Base-by-base conservation (phyloP, 2,329 filamentous ascomycete genomes). In the Colletotrichum falcatum region DNA sequence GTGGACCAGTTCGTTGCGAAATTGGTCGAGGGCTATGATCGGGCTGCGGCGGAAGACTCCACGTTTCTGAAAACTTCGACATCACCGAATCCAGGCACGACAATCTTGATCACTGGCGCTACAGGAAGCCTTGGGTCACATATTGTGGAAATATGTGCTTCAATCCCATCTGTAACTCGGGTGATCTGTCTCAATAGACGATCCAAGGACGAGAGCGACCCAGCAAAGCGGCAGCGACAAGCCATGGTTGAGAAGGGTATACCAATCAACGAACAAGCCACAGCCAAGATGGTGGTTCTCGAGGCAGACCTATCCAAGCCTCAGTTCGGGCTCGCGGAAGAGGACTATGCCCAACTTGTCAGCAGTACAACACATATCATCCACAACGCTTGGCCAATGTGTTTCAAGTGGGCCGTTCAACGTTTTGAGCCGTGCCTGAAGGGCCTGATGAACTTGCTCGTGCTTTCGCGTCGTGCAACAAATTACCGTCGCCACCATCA, bases 161-260 rank as follows among this genome's bases (percentile, higher is more conserved):
- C 68, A 0, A 73, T 72, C 0, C 51, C 77, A 0, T 72, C 75
- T 16, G 79, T 84, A 5, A n/a, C 61, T 3, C 66, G 49, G 3
- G 76, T 81, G 0, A 70, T 86, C 6, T 88, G 86, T 66, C 72
- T 88, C 16, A 88, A 88, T 73, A 81, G 85, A 2, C 72, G 51
- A 6, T 54, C 51, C 30, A 54, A 20, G 5, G 20, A 54, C 11
- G 60, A 33, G 30, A 28, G 28, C 33, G 59, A 66, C 28, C 33
- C 65, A 18, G 20, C 9, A 16, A 48, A 46, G n/a, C 30, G 70
- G 14, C 65, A 67, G 30, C 6, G 18, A 54, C 51, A 54, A 35
- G 20, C 30, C 14, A 54, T 54, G 51, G 5, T 2, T 2, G 51
- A 54, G 30, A 54, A 35, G 7, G 51, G 51, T 14, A 35, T 54